Conservation (phyloP, 148 eudicot genomes). For the Rhododendron williamsianum region DNA sequence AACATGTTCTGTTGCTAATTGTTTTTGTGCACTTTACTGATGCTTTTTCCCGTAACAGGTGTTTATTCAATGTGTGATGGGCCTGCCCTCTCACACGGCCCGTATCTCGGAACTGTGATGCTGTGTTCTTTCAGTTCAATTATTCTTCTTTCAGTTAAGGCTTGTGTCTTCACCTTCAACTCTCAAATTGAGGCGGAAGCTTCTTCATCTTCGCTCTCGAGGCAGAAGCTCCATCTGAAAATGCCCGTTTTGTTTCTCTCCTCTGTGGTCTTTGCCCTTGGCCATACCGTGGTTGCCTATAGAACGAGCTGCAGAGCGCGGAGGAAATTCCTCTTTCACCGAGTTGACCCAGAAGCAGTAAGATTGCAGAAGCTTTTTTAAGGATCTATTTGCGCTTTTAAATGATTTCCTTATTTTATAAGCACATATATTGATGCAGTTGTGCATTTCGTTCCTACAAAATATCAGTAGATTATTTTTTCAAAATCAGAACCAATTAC, state of each 20-base stretch:
- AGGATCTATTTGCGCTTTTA: neutral
- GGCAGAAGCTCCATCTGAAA: slow-evolving; percentile 72
- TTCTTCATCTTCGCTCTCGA: slow-evolving; percentile 60
- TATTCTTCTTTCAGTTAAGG: slow-evolving; percentile 78
- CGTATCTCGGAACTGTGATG: slow-evolving; percentile 82
- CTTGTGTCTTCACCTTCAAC: slow-evolving; percentile 79
- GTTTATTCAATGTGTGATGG: slow-evolving; percentile 79
- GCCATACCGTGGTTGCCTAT: slow-evolving; percentile 90
- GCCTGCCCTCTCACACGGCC: slow-evolving; percentile 86
- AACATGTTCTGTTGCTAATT: neutral
- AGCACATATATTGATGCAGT: neutral
- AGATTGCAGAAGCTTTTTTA: slow-evolving; percentile 16
- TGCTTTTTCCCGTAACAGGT: slow-evolving; percentile 40
- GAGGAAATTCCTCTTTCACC: slow-evolving; percentile 79
- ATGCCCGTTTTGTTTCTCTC: slow-evolving; percentile 98
- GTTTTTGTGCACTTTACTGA: neutral
- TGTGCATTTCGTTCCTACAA: neutral
- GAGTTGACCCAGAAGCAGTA: slow-evolving; percentile 85
- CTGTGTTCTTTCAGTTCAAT: slow-evolving; percentile 67
- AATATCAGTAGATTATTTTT: neutral
- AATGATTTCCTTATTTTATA: neutral
- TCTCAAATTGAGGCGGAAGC: slow-evolving; percentile 82
- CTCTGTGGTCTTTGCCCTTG: slow-evolving; percentile 94
- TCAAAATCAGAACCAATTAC: neutral
- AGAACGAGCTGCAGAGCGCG: slow-evolving; percentile 88